A percentile compares a stretch with the other conserved stretches of the same genome.
phyloP scores from a whole-genome alignment of 495 filamentous ascomycete species.

The Aspergillus panamensis region DNA sequence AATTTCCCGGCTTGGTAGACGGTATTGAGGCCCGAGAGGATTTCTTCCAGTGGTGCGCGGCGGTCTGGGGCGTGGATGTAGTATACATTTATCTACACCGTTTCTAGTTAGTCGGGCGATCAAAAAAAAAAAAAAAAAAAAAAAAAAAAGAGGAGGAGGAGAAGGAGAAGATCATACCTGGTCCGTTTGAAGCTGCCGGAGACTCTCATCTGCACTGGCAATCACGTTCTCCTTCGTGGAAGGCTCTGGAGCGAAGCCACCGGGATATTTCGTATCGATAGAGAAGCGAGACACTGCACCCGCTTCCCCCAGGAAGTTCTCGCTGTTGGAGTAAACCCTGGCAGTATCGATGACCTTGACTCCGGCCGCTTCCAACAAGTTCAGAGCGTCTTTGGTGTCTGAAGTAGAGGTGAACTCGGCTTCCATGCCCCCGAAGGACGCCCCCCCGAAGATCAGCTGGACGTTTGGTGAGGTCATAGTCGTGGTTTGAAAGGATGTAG shows the following conservation, averaged over 20 bases:
- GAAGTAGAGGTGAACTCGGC: not conserved
- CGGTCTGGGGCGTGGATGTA: slow-evolving; percentile 47
- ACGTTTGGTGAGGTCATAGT: not conserved
- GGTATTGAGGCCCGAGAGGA: slow-evolving; percentile 36
- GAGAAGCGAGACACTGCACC: slow-evolving; percentile 26
- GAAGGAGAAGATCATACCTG: slow-evolving; percentile 12
- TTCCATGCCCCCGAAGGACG: slow-evolving; percentile 1
- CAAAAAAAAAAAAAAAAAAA: no score
- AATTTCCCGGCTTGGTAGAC: slow-evolving; percentile 38
- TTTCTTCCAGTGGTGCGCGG: slow-evolving; percentile 40
- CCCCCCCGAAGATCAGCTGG: slow-evolving; percentile 5
- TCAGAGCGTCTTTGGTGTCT: slow-evolving; percentile 7
- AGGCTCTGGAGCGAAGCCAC: slow-evolving; percentile 25
- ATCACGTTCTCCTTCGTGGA: slow-evolving; percentile 29
- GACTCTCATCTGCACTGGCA: slow-evolving; percentile 13
- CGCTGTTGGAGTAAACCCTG: slow-evolving; percentile 27
- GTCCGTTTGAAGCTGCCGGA: slow-evolving; percentile 19
- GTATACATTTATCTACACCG: slow-evolving; percentile 37
- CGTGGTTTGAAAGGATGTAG: not conserved
- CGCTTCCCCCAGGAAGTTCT: slow-evolving; percentile 26
- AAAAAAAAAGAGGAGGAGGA: not conserved
- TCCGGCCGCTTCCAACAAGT: slow-evolving; percentile 23
- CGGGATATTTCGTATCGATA: slow-evolving; percentile 37
- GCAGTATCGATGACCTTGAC: slow-evolving; percentile 36
- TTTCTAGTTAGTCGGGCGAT: not conserved